phyloP scores from a whole-genome alignment of 1,284 basidiomycete species.

The Exobasidium rhododendri region DNA sequence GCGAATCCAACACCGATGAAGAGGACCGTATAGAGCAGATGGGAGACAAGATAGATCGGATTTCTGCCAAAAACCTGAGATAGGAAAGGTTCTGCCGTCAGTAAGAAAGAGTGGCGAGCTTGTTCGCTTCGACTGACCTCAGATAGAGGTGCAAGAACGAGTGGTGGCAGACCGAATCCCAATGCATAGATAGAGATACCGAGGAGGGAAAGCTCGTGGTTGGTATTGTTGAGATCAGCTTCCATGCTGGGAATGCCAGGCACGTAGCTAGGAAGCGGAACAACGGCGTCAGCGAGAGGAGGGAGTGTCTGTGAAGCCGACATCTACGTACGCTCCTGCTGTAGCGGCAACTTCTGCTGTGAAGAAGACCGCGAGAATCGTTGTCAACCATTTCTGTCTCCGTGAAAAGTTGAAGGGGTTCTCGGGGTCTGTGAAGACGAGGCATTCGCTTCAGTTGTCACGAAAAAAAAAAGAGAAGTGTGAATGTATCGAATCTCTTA shows the following conservation, averaged over 20 bases:
- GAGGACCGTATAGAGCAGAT: conserved; percentile 59
- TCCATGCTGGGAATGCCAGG: conserved; percentile 65
- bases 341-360: conserved; percentile 60
- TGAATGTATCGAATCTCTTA: no score
- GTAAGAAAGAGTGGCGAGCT: no score
- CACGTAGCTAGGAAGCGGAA: conserved; percentile 60
- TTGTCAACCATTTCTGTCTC: conserved; percentile 64
- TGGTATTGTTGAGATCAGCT: conserved; percentile 62
- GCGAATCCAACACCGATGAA: conserved; percentile 53
- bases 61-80: conserved; percentile 69
- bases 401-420: conserved; percentile 63
- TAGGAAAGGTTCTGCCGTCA: conserved; percentile 66
- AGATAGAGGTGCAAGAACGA: conserved; percentile 65
- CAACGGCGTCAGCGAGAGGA: conserved; percentile 60
- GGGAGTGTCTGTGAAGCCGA: conserved; percentile 16
- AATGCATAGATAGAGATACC: conserved; percentile 60
- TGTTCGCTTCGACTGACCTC: conserved; percentile 59
- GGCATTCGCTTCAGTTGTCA: no score
- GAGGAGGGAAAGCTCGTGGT: conserved; percentile 64
- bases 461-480: no score
- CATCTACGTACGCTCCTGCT: conserved; percentile 15
- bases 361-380: conserved; percentile 62
- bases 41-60: conserved; percentile 66
- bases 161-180: conserved; percentile 69
- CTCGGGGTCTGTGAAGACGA: conserved; percentile 57